These are phyloP conservation scores for Monosporascus sp. DNA, from an alignment of 2,329 filamentous ascomycete species.

Conservation along the genomic window DNA sequence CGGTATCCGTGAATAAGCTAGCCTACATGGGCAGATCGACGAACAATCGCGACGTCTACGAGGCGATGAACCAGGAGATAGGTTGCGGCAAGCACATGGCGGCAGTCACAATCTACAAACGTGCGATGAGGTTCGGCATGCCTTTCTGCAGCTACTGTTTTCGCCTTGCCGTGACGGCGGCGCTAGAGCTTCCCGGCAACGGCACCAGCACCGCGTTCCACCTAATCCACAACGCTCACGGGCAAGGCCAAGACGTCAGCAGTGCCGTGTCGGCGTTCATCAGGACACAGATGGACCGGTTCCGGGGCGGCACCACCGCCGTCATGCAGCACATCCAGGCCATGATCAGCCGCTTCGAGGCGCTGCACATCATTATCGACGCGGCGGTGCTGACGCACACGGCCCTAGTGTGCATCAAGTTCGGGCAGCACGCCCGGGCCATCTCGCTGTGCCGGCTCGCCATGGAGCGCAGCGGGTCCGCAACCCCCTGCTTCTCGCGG, in stretches of 20 bases:
- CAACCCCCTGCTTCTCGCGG: conserved; percentile 22
- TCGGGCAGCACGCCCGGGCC: conserved; percentile 17
- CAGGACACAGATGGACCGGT: conserved; percentile 16
- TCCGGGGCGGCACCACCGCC: conserved; percentile 15
- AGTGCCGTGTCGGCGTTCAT: conserved; percentile 25
- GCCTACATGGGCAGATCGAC: conserved; percentile 20
- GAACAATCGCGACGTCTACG: conserved; percentile 27
- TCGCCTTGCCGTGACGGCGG: conserved; percentile 42
- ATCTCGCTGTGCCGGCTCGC: conserved; percentile 23
- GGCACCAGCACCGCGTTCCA: conserved; percentile 28
- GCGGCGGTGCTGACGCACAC: conserved; percentile 20
- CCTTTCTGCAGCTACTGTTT: conserved; percentile 36
- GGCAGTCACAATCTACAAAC: conserved; percentile 35
- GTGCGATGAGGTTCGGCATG: conserved; percentile 29
- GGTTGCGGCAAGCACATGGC: conserved; percentile 23
- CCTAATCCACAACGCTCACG: conserved; percentile 35
- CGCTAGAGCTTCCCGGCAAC: conserved; percentile 27
- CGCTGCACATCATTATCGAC: conserved; percentile 17
- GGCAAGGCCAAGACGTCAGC: conserved; percentile 36
- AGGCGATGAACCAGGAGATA: conserved; percentile 37
- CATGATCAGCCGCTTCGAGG: conserved; percentile 20
- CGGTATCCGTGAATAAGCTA: conserved; percentile 14
- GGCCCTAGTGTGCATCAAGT: conserved; percentile 16
- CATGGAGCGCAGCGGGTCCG: conserved; percentile 14
- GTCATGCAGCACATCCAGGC: conserved; percentile 20